Conservation (phyloP, 805 yeast genomes). For the Middelhovenomyces tepae region DNA sequence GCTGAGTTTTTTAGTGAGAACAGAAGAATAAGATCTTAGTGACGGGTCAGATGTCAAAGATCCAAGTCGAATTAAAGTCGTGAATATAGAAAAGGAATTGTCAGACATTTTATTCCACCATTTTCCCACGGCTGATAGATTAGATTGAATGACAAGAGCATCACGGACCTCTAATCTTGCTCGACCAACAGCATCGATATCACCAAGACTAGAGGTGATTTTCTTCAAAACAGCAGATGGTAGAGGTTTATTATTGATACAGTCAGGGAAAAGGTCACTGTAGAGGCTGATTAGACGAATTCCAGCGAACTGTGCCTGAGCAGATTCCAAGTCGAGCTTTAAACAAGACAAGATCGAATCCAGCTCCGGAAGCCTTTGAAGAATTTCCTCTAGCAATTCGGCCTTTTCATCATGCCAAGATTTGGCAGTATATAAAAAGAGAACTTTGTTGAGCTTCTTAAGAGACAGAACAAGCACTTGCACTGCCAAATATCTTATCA, state of each 20-base stretch:
- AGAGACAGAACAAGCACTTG: constrained; percentile 50
- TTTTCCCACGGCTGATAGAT: constrained; percentile 44
- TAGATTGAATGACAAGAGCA: constrained; percentile 53
- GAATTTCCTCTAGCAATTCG: constrained; percentile 29
- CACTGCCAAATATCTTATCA: constrained; percentile 55
- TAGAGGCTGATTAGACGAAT: background rate
- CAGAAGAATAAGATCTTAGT: too few relatives aligned
- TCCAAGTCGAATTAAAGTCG: constrained; percentile 51
- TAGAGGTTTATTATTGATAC: constrained; percentile 4
- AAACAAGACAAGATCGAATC: constrained; percentile 12
- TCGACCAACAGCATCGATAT: constrained; percentile 14
- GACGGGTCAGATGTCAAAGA: constrained; percentile 21
- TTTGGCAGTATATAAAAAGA: constrained; percentile 29
- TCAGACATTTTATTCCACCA: constrained; percentile 65
- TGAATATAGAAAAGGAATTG: constrained; percentile 51
- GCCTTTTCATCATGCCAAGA: constrained; percentile 34
- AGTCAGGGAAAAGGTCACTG: constrained; percentile 5
- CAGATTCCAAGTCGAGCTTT: constrained; percentile 1
- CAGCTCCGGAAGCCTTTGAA: constrained; percentile 28
- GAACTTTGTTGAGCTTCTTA: constrained; percentile 41
- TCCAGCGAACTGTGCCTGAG: too few relatives aligned
- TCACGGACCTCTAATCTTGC: constrained; percentile 25
- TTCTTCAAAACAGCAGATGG: constrained; percentile 10
- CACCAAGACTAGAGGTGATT: constrained; percentile 2
- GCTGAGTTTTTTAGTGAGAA: constrained; percentile 38